Evolutionary conservation across 768 basidiomycete species (phyloP), one percentile per base, ranked within the genome.

Genomic region (Naganishia friedmannii): DNA sequence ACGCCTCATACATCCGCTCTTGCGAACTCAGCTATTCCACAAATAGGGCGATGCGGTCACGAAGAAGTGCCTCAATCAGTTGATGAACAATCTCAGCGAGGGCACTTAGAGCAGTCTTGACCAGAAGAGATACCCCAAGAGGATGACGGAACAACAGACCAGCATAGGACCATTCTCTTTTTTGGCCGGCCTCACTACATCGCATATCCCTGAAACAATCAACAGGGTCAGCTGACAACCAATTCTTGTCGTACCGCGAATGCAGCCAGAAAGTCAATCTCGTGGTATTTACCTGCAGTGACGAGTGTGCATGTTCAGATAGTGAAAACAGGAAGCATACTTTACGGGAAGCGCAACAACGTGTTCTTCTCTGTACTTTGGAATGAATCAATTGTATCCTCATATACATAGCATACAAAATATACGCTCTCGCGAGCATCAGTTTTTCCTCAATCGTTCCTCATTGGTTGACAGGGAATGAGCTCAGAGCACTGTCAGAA

Each of bases 1-100:
- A 12, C 5, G 5, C 10, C 15, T 17, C 3, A 63, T 6, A 31
- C 46, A 28, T 3, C 3, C 12, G 2, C 28, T 42, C 29, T 34
- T 57, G 31, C 48, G 28, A 17, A 51, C 65, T 28, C 15, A 37
- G 2, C 8, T 1, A 21, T 26, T 73, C 31, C 31, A 2, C 32
- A 65, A 3, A 23, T 73, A 92, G 91, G 93, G 93, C 58, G 96
- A 99, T 77, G 92, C 95, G 89, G 96, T 98, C 74, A 99, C 96
- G 31, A 80, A 79, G 65, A 75, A 79, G 68, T 82, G 81, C 69
- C 76, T 82, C 19, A 75, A 72, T 39, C 77, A 75, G 23, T 73
- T 80, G 13, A 66, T 80, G 12, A 53, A 66, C 55, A 79, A 80
- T 65, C 79, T 80, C 70, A 73, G 74, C 65, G 76, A 77, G 13